Evolutionary conservation across 441 rosid species (phyloP), one percentile per base, ranked within the genome.

Genomic region (Adansonia madagascariensis): DNA sequence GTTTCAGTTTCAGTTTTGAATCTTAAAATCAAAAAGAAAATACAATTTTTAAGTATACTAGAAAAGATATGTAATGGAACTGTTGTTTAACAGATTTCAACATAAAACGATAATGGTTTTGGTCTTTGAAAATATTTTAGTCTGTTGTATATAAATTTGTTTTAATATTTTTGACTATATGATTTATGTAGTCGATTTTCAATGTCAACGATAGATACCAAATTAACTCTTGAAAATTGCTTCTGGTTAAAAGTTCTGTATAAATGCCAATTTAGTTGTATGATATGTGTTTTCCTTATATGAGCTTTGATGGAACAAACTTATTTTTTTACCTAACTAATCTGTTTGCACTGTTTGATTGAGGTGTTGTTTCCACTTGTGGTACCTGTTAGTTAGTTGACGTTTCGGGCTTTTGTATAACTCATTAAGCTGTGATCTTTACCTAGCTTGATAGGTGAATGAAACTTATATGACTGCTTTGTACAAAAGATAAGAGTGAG

Each of bases 211-310:
- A 27, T 27, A 27, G 31, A 44, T 15, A 24, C 57, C 18, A 24
- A 18, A 39, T 57, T 18, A 41, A 57, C 14, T 71, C 24, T 35
- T 63, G 46, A 71, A n/a, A 14, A 52, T 71, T 10, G 14, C 22
- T 53, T 6, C 22, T 31, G n/a, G 31, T 71, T 35, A 35, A 12
- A 50, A 24, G 18, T 27, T 50, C 2, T 70, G 11, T 31, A 55
- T 31, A 31, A 71, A 71, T 53, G 62, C 75, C 62, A 35, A 53
- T 53, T 6, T 71, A 15, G 74, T 71, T 31, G 74, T 46, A 31
- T 52, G n/a, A 8, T 17, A 50, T 27, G 46, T 71, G 62, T 71
- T 31, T 9, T 53, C 63, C 20, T n/a, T 53, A 46, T 71, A 31
- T 27, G 27, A 35, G 27, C 47, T 71, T 71, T 66, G 71, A 43